Conservation (phyloP, 2,329 filamentous ascomycete species). For the Aureobasidium uvarum region DNA sequence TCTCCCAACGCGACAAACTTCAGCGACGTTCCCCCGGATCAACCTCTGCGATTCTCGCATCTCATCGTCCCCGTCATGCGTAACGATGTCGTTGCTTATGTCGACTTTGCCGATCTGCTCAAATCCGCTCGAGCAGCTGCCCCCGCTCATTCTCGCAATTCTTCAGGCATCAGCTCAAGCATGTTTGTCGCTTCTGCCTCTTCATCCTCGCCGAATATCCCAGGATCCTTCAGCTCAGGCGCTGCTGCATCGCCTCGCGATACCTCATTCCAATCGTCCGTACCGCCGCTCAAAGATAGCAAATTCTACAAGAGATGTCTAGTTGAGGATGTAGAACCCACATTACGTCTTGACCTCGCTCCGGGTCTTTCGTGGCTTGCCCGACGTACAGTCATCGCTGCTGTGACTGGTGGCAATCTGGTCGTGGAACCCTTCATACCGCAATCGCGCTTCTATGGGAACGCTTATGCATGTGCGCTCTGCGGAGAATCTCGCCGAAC, state of each 20-base stretch:
- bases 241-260: slow-evolving; percentile 38
- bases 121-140: slow-evolving; percentile 60
- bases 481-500: slow-evolving; percentile 81
- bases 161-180: slow-evolving; percentile 57
- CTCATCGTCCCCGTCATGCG: slow-evolving; percentile 80
- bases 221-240: slow-evolving; percentile 44
- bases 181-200: slow-evolving; percentile 35
- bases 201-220: slow-evolving; percentile 43
- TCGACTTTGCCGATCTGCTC: slow-evolving; percentile 79
- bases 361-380: slow-evolving; percentile 93
- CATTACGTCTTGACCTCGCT: slow-evolving; percentile 81
- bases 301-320: slow-evolving; percentile 91
- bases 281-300: slow-evolving; percentile 76
- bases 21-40: slow-evolving; percentile 59
- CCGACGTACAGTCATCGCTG: slow-evolving; percentile 75
- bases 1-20: slow-evolving; percentile 50
- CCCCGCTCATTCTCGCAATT: slow-evolving; percentile 61
- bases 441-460: slow-evolving; percentile 54
- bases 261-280: slow-evolving; percentile 33
- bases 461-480: slow-evolving; percentile 71
- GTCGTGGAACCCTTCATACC: slow-evolving; percentile 78
- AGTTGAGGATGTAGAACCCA: slow-evolving; percentile 90
- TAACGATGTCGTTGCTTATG: slow-evolving; percentile 74
- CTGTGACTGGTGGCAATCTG: slow-evolving; percentile 79
- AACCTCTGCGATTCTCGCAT: slow-evolving; percentile 73